Evolutionary conservation across 2,329 filamentous ascomycete species (phyloP), one percentile per base, ranked within the genome.

Genomic region (Paradendryphiella salina): DNA sequence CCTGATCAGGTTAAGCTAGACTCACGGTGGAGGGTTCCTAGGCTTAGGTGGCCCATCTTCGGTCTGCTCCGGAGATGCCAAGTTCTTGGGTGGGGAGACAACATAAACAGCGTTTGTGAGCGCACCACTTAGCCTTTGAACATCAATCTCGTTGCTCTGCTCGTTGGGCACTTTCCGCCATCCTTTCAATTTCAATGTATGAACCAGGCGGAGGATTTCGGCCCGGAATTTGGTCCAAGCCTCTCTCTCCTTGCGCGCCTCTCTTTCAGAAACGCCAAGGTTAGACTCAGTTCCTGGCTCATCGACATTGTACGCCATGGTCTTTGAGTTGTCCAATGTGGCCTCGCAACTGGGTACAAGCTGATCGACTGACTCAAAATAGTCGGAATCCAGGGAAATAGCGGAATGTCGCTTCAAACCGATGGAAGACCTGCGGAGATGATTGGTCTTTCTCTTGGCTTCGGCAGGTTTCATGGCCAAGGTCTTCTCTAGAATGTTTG

Each of bases 91-190:
- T 1, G 93, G 92, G 1, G 85, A 88, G 17, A 97, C 91, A 42
- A 96, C 91, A 69, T 97, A 99, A 29, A 99, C 92, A 9, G 93
- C 91, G 69, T 99, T 99, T 15, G 94, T 99, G 60, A 99, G 76
- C 7, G 94, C 94, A 54, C 94, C 94, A 70, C 93, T 96, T 21
- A 95, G 78, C 41, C 89, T 82, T 72, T 89, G 82, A 5, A 94
- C 87, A 1, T 81, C 80, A 56, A 94, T 85, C 31, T 78, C 79
- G 42, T 84, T 82, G 58, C 87, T 88, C 56, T 79, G 78, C 9
- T 89, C 87, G 43, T 93, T 76, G 0, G 90, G 83, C 0, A 99
- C 85, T 52, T 85, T 85, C 45, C 92, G 85, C 94, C 94, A 99
- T 8, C 93, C 90, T 71, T 96, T 96, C 26, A 97, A 81, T 45